Evolutionary conservation across 441 rosid species (phyloP), one percentile per base, ranked within the genome.

Genomic region (Jatropha podagrica): DNA sequence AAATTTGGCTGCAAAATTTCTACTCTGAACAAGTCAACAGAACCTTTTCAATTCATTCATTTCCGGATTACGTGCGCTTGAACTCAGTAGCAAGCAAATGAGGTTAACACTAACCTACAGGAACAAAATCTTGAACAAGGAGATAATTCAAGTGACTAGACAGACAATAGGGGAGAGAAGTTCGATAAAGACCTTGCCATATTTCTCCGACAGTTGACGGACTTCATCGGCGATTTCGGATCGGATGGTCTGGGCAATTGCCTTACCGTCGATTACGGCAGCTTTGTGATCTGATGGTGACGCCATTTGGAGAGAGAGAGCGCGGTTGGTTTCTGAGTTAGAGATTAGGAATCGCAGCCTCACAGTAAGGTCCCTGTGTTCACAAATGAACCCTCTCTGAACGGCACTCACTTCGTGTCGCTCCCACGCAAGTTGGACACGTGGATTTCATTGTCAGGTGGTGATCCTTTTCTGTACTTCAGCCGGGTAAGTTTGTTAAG

Each of bases 191-290:
- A 89, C 97, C 95, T 91, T 91, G 88, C 88, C 89, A 71, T 89
- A 83, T 80, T 90, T 90, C 70, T 88, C 82, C 10, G 85, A 86
- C 49, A 95, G 87, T 20, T 72, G 80, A 59, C 86, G 84, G 74
- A 91, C 91, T 87, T 92, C 97, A 11, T 85, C 87, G 40, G 93
- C 93, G 69, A 95, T 92, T 85, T 92, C 99, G 27, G 88, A 88
- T 83, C 95, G 83, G 80, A 91, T 90, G 48, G 97, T 88, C 71
- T 89, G 86, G 12, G 97, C 97, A 66, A 92, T 83, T 51, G 86
- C 90, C 83, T 89, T 91, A 3, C 97, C 97, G 72, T 90, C 96
- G 76, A 95, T 91, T 58, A 89, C 54, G 72, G 83, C 85, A 66
- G 97, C 95, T 72, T 81, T 81, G 46, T 73, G 86, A 75, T 80